Conservation (phyloP, 208 protist species). For the Leishmania turanica region DNA sequence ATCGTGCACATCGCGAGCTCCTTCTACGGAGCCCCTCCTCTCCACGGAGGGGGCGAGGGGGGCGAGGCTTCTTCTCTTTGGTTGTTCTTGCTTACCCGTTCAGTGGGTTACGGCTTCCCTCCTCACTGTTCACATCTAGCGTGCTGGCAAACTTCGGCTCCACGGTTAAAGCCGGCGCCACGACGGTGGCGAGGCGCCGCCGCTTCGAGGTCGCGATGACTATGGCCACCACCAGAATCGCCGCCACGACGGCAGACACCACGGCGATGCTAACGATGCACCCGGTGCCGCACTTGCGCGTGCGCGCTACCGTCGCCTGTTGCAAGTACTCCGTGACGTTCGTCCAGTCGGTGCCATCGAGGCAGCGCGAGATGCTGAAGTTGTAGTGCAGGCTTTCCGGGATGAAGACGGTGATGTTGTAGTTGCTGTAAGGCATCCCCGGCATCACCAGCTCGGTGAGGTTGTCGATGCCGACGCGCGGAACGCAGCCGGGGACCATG, state of each 20-base stretch:
- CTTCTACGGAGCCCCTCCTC: not conserved
- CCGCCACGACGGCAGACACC: slow-evolving; percentile 53
- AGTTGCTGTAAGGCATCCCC: slow-evolving; percentile 21
- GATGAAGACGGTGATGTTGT: slow-evolving; percentile 49
- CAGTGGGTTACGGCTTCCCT: slow-evolving; percentile 37
- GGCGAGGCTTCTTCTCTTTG: not conserved
- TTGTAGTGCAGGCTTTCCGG: slow-evolving; percentile 35
- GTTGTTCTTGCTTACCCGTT: slow-evolving; percentile 1
- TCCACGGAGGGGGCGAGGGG: not conserved
- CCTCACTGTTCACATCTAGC: slow-evolving; percentile 16
- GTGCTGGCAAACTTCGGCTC: slow-evolving; percentile 61
- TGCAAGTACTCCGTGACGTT: slow-evolving; percentile 32
- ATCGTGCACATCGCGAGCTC: not conserved
- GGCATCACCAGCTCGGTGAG: slow-evolving; percentile 25
- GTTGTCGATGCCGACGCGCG: slow-evolving; percentile 55
- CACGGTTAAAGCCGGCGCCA: slow-evolving; percentile 39
- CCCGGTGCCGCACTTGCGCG: slow-evolving; percentile 49
- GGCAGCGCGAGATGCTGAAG: slow-evolving; percentile 47
- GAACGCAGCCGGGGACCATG: slow-evolving; percentile 23
- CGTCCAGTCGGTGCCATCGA: slow-evolving; percentile 49
- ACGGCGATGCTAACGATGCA: slow-evolving; percentile 81
- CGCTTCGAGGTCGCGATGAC: slow-evolving; percentile 81
- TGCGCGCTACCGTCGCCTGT: not conserved
- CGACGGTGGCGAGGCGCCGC: slow-evolving; percentile 62
- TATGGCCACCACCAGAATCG: slow-evolving; percentile 50